Evolutionary conservation across 108 stramenopile genomes (phyloP), one percentile per base, ranked within the genome.

Genomic region (Conticribra weissflogii): DNA sequence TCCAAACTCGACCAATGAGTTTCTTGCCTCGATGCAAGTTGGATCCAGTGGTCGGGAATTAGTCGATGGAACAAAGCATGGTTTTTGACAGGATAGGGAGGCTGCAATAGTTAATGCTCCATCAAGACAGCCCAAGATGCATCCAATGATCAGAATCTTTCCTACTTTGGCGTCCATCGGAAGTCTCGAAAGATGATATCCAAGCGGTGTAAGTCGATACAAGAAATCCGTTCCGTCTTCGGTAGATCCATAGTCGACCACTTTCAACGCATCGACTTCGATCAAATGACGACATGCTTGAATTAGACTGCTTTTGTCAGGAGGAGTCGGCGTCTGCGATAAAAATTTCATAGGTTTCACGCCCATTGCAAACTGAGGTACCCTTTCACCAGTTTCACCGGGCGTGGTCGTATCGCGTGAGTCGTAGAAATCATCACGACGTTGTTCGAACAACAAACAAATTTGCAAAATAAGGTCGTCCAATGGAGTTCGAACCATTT

Each of bases 81-180:
- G 78, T 23, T 84, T 88, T 23, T 83, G 51, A 49, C 60, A 62
- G 0, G 86, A 81, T 30, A 92, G 75, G 18, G 69, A 57, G 9
- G 90, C 87, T 0, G 90, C 92, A 19, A 91, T 69, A 17, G 89
- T 94, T 52, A 96, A 53, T 22, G 85, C 84, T 17, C 85, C 77
- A 22, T 92, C 92, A 9, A 91, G 33, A 65, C 86, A 87, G 9
- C 81, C 76, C 23, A 93, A 58, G 23, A 93, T 62, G 46, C 82
- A 83, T 24, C 95, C 95, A 9, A 81, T 57, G 34, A 93, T 75
- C 19, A 96, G 70, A 28, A 88, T 74, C 30, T 92, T 92, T 7
- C 80, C 95, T 2, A 96, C 73, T 62, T 87, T 85, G 9, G 88
- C 88, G 63, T 96, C 93, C 81, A 94, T 81, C 0, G 97, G 97